Conservation (phyloP, 306 rosid genomes). For the Castanopsis chinensis region DNA sequence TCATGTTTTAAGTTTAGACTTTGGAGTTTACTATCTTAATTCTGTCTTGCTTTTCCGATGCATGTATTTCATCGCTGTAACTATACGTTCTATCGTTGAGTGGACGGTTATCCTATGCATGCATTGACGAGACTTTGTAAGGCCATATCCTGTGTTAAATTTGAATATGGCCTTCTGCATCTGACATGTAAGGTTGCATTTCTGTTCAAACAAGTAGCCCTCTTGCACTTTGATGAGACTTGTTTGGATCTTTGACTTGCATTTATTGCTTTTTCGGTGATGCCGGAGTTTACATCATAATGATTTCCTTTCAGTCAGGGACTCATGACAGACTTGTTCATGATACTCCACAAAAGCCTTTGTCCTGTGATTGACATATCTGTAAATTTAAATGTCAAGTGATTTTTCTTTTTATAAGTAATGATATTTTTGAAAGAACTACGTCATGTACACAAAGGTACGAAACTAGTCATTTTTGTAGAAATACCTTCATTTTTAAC, state of each 20-base stretch:
- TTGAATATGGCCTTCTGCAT: not conserved
- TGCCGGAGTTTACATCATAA: not conserved
- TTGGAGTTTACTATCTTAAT: not conserved
- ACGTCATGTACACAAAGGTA: no score
- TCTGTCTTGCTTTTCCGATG: not conserved
- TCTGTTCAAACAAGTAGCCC: not conserved
- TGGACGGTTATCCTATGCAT: not conserved
- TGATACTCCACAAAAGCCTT: not conserved
- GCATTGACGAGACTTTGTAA: not conserved
- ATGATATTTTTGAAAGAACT: no score
- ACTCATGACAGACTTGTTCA: not conserved
- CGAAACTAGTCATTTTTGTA: not conserved
- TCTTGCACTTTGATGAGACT: not conserved
- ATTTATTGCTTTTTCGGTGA: not conserved
- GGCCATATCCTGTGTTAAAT: not conserved
- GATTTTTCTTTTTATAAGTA: no score
- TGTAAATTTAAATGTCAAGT: not conserved
- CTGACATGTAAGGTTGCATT: not conserved
- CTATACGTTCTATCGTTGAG: not conserved
- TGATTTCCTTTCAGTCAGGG: not conserved
- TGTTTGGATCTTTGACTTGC: not conserved
- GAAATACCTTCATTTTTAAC: not conserved
- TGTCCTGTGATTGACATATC: not conserved
- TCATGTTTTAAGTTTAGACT: constrained; percentile 5
- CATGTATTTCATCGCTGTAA: not conserved